Conservation (phyloP, 352 stramenopile genomes). For the Phytophthora brassicae region DNA sequence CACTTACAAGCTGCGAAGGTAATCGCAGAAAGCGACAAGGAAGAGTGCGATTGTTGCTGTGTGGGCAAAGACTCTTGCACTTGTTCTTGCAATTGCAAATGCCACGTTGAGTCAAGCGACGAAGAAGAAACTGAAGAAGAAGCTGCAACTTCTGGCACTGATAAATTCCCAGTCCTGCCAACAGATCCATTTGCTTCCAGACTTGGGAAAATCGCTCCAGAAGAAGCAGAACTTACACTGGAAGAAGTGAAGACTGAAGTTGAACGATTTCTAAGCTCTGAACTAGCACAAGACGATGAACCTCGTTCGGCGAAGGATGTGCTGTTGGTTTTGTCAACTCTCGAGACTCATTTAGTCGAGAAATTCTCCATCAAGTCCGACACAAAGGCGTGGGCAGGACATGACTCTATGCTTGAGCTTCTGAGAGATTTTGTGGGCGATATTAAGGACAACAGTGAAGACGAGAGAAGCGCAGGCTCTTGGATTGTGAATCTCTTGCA, state of each 20-base stretch:
- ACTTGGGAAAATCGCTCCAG: slow-evolving; percentile 16
- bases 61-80: slow-evolving; percentile 58
- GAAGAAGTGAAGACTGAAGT: slow-evolving; percentile 37
- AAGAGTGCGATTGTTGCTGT: slow-evolving; percentile 80
- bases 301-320: slow-evolving; percentile 33
- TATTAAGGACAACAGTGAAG: slow-evolving; percentile 1
- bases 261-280: slow-evolving; percentile 28
- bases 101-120: slow-evolving; percentile 67
- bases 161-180: slow-evolving; percentile 27
- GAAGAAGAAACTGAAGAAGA: slow-evolving; percentile 32
- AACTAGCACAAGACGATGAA: slow-evolving; percentile 13
- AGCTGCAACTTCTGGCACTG: not conserved
- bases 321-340: slow-evolving; percentile 39
- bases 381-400: slow-evolving; percentile 20
- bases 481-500: slow-evolving; percentile 16
- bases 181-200: slow-evolving; percentile 20
- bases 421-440: slow-evolving; percentile 18
- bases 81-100: slow-evolving; percentile 66
- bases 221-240: slow-evolving; percentile 19
- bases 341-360: slow-evolving; percentile 32
- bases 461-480: slow-evolving; percentile 5
- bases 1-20: slow-evolving; percentile 9
- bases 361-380: slow-evolving; percentile 23
- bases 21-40: slow-evolving; percentile 48
- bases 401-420: slow-evolving; percentile 27